Evolutionary conservation across 2,329 filamentous ascomycete species (phyloP), one percentile per base, ranked within the genome.

Genomic region (Arthrocladium fulminans): DNA sequence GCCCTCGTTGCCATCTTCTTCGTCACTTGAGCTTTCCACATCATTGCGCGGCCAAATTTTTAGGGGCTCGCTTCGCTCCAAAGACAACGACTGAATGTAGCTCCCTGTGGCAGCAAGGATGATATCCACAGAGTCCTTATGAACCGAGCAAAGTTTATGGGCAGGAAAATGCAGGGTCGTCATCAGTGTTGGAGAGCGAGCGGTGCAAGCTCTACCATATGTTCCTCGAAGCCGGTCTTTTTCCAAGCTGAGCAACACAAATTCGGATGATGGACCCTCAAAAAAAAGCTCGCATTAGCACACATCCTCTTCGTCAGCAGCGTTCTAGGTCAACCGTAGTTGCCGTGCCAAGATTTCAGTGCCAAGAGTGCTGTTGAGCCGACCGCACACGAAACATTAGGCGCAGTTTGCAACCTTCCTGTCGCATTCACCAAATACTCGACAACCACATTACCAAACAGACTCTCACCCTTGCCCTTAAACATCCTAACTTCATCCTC

Each of bases 401-500:
- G 30, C 32, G n/a, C n/a, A n/a, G n/a, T 24, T 13, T 12, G n/a
- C 7, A 23, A 48, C 12, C 29, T 30, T 47, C 20, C 40, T 44
- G 34, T 20, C 45, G 29, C 25, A 48, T 35, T 45, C 48, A 54
- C 57, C 48, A 51, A 55, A 58, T 59, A 57, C 49, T 51, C 48
- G 56, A 59, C 58, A 54, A 59, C 59, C 57, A 48, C 50, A 50
- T 49, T 56, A 54, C 51, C 47, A 57, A 59, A 54, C 54, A 59
- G 47, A 47, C 49, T 52, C 47, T 57, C 22, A 39, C 47, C 48
- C 55, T 61, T 68, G 67, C 84, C 88, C 89, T 95, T 89, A 95
- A 95, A 95, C 73, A 94, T 86, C 88, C 88, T 94, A 81, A 85
- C 87, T 92, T 92, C 87, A 88, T 67, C 63, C 64, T 78, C 75